Conservation (phyloP, 352 stramenopile species). For the Ophiocytium majus region DNA sequence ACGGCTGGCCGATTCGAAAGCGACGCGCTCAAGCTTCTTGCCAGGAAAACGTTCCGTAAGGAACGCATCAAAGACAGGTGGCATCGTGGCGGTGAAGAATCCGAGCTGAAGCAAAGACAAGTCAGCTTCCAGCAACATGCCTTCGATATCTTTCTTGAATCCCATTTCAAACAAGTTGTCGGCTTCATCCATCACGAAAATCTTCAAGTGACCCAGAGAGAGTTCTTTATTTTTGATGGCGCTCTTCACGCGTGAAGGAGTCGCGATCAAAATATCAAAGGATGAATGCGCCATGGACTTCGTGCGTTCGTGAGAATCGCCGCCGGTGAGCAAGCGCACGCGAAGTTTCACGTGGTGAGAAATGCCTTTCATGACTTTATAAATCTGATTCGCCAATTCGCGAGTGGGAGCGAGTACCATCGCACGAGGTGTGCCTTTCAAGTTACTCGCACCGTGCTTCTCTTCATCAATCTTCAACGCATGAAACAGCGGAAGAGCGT, state of each 20-base stretch:
- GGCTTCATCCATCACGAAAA: background rate
- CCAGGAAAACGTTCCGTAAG: background rate
- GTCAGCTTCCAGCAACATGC: background rate
- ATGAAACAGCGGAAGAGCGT: background rate
- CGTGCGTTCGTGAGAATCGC: background rate
- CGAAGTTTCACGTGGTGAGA: background rate
- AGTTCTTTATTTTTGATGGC: slow-evolving; percentile 1
- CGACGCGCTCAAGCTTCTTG: background rate
- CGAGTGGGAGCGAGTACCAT: slow-evolving; percentile 67
- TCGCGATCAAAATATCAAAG: background rate
- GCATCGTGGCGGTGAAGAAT: background rate
- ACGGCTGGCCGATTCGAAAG: background rate
- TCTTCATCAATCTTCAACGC: background rate
- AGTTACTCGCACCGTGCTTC: background rate
- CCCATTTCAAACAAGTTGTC: background rate
- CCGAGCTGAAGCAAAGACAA: background rate
- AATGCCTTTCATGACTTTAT: background rate
- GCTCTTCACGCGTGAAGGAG: slow-evolving; percentile 8
- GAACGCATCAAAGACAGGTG: background rate
- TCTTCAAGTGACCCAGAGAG: background rate
- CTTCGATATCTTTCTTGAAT: slow-evolving; percentile 9
- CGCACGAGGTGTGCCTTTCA: slow-evolving; percentile 52
- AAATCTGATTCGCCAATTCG: slow-evolving; percentile 25
- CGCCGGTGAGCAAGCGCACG: background rate
- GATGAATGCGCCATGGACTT: background rate